phyloP scores from a whole-genome alignment of 768 basidiomycete species.

The Pleurotus ostreatus region DNA sequence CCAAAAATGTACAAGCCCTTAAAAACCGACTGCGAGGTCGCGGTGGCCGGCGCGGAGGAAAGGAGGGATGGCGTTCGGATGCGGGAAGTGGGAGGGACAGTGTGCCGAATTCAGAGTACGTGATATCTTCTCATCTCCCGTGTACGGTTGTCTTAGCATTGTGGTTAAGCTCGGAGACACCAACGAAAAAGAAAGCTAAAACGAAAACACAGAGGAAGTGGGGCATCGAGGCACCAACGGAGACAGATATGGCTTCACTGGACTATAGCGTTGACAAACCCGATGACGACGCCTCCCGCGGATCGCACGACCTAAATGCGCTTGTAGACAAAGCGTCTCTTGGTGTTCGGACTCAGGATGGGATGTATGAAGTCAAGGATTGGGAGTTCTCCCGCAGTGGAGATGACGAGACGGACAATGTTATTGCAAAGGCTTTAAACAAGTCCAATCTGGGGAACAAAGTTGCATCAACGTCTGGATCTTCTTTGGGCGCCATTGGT shows the following conservation, averaged over 20 bases:
- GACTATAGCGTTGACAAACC: slow-evolving; percentile 76
- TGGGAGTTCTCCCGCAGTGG: slow-evolving; percentile 64
- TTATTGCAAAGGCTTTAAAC: slow-evolving; percentile 54
- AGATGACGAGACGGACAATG: slow-evolving; percentile 41
- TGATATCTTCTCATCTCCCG: slow-evolving; percentile 10
- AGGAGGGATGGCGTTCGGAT: slow-evolving; percentile 41
- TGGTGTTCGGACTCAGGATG: slow-evolving; percentile 72
- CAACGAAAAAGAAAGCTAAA: slow-evolving; percentile 58
- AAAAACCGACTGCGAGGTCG: slow-evolving; percentile 80
- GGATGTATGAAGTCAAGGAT: slow-evolving; percentile 62
- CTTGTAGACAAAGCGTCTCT: slow-evolving; percentile 70
- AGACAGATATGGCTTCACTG: slow-evolving; percentile 88
- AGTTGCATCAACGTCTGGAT: slow-evolving; percentile 23
- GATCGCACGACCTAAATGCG: slow-evolving; percentile 50
- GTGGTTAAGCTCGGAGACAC: slow-evolving; percentile 52
- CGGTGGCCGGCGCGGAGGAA: slow-evolving; percentile 54
- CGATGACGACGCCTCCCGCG: slow-evolving; percentile 26
- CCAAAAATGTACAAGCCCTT: slow-evolving; percentile 86
- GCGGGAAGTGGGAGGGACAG: slow-evolving; percentile 57
- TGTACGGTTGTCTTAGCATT: neutral
- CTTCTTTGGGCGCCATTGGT: slow-evolving; percentile 62
- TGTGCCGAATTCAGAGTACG: slow-evolving; percentile 69
- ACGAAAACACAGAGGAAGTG: slow-evolving; percentile 84
- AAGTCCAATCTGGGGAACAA: slow-evolving; percentile 34
- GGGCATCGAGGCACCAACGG: slow-evolving; percentile 78